Percentiles rank a stretch among this genome's conserved stretches.
phyloP scores from a whole-genome alignment of 352 stramenopile species.

The Blastocystis sp. region DNA sequence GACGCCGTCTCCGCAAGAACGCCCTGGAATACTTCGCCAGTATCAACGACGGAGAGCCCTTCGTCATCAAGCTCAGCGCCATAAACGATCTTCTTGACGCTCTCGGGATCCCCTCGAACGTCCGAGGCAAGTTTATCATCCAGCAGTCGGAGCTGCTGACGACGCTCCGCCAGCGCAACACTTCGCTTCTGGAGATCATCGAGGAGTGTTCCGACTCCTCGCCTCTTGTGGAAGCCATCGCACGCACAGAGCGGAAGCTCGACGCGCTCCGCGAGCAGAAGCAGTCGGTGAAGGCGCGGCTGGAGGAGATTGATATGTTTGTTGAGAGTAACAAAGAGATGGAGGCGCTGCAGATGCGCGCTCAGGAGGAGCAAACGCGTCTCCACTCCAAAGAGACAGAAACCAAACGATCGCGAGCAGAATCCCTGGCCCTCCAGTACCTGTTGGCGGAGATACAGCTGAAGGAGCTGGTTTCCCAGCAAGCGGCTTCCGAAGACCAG shows the following conservation, averaged over 20 bases:
- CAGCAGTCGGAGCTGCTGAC: slow-evolving; percentile 41
- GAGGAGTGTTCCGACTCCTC: neutral
- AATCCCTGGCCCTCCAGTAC: too few relatives aligned
- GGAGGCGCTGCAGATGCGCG: neutral
- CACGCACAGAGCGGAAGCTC: neutral
- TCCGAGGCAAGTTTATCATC: slow-evolving; percentile 50
- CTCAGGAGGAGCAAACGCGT: too few relatives aligned
- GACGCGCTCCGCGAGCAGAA: neutral
- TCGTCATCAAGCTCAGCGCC: neutral
- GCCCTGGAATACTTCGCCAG: slow-evolving; percentile 16
- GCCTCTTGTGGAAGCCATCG: neutral
- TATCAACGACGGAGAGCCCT: neutral
- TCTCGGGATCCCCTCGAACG: slow-evolving; percentile 4
- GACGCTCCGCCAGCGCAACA: neutral
- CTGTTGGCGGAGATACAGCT: too few relatives aligned
- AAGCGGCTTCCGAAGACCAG: too few relatives aligned
- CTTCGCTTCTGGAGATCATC: slow-evolving; percentile 31
- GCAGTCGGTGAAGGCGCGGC: neutral
- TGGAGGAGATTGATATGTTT: slow-evolving; percentile 19
- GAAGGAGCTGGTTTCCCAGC: too few relatives aligned
- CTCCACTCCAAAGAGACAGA: too few relatives aligned
- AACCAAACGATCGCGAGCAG: too few relatives aligned
- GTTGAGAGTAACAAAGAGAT: neutral
- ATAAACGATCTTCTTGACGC: neutral
- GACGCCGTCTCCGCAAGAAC: neutral